phyloP scores from a whole-genome alignment of 192 early-diverging fungal genomes.

The Diversispora epigaea region DNA sequence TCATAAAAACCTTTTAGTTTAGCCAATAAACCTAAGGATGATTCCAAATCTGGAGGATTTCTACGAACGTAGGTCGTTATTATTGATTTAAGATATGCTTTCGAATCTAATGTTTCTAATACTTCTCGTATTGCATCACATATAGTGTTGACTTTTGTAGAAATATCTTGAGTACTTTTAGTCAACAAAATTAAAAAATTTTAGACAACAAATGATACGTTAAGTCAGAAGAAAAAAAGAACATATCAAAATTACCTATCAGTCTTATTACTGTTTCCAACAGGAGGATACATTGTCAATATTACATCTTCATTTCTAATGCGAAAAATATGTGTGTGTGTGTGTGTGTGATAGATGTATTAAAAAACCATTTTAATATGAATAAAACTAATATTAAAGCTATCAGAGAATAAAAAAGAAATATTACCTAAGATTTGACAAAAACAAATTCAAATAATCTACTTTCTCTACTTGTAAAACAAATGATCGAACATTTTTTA shows the following conservation, averaged over 20 bases:
- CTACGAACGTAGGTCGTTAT: slow-evolving; percentile 84
- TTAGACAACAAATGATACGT: slow-evolving; percentile 5
- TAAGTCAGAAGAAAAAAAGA: neutral
- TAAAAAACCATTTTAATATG: no score
- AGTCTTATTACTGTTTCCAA: neutral
- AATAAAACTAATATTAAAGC: no score
- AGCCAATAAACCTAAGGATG: slow-evolving; percentile 70
- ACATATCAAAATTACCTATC: neutral
- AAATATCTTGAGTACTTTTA: neutral
- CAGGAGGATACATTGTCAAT: slow-evolving; percentile 71
- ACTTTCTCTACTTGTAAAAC: slow-evolving; percentile 73
- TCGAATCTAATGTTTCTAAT: slow-evolving; percentile 53
- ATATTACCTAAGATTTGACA: slow-evolving; percentile 63
- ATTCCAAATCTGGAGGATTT: slow-evolving; percentile 77
- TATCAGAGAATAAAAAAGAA: neutral
- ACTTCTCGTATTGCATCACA: slow-evolving; percentile 68
- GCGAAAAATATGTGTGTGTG: neutral
- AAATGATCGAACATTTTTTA: slow-evolving; percentile 67
- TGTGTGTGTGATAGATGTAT: no score
- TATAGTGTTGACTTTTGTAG: slow-evolving; percentile 70
- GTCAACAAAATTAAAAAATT: slow-evolving; percentile 14
- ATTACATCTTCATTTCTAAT: slow-evolving; percentile 78
- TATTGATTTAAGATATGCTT: slow-evolving; percentile 72
- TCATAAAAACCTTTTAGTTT: slow-evolving; percentile 46
- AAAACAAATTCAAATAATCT: slow-evolving; percentile 89